Base-by-base conservation (phyloP, 805 yeast genomes). In the Barnettozyma populi region DNA sequence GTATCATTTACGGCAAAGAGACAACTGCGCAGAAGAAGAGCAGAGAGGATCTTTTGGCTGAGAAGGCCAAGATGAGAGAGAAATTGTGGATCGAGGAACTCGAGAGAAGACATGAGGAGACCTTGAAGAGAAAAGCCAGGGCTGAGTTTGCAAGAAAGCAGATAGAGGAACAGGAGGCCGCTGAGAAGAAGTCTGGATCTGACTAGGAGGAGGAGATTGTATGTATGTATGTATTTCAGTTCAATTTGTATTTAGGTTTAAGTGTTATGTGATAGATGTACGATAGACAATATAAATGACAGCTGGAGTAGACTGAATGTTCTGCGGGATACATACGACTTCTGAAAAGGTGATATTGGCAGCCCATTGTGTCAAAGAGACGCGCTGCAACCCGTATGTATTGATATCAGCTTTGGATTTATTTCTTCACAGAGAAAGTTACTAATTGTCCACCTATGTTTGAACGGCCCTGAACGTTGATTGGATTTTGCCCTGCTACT, bases 41-140 rank as follows among this genome's bases (percentile, higher is more conserved):
- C 7, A 76, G 76, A 45, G 92, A 87, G 55, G 92, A 86, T 29
- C 62, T 72, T 53, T 71, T 86, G 56, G 70, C 79, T 46, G 86
- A 82, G 57, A 86, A 87, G 77, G 95, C 97, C 37, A 84, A 84
- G 65, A 68, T 79, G 62, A 82, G 97, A 72, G 96, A 90, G 63
- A 73, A 70, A 58, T 63, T 90, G 55, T 90, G 97, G 97, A 84
- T 90, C 52, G 88, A 86, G 61, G 95, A 86, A 60, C 74, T 90
- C 59, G 97, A 90, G 63, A 78, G 96, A 69, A 78, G 95, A 65
- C 97, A 90, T 63, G 75, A 66, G 13, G 85, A 81, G 48, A 79
- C 82, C 48, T 81, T 84, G 62, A 79, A 74, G 51, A 74, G 95
- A 58, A 81, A 78, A 65, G 65, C 72, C 55, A 75, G 90, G 58